Percentiles rank a stretch among this genome's conserved stretches.
Conservation (phyloP, 1,139 yeast genomes). For the Saccharomycopsis hybrid region DNA sequence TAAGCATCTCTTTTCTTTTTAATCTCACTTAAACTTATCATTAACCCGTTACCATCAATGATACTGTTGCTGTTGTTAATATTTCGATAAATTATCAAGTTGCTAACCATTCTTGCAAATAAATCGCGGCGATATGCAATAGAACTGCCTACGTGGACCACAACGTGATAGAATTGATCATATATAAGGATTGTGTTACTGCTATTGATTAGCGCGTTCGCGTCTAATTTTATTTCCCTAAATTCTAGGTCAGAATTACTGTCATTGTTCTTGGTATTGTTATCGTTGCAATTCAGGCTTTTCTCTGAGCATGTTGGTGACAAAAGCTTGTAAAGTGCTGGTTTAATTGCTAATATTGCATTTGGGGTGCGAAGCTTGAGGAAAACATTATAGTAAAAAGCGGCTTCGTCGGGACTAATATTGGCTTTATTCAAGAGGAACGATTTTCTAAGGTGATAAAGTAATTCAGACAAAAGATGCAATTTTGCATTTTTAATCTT, state of each 20-base stretch:
- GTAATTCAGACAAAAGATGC: conserved; percentile 54
- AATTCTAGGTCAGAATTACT: no score
- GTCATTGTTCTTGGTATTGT: neutral
- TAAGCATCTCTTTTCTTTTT: neutral
- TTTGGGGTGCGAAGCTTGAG: neutral
- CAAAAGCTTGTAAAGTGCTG: neutral
- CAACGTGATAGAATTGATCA: conserved; percentile 62
- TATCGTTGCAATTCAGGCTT: neutral
- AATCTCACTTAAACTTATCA: neutral
- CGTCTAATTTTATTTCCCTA: conserved; percentile 44
- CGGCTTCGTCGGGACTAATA: conserved; percentile 67
- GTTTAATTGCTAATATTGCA: neutral
- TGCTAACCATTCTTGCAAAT: no score
- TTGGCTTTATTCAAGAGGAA: conserved; percentile 63
- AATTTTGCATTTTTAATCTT: conserved; percentile 33
- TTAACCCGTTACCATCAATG: neutral
- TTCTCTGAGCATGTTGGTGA: neutral
- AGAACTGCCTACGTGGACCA: conserved; percentile 55
- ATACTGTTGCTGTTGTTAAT: no score
- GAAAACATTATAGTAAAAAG: conserved; percentile 54
- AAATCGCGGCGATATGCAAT: conserved; percentile 42
- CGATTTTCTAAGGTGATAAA: conserved; percentile 58
- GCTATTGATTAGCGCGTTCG: conserved; percentile 45
- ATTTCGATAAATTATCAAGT: no score
- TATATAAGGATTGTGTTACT: conserved; percentile 51